These are phyloP conservation scores for Nidularia pulvinata DNA, from an alignment of 768 basidiomycete genomes.

Conservation along the genomic window DNA sequence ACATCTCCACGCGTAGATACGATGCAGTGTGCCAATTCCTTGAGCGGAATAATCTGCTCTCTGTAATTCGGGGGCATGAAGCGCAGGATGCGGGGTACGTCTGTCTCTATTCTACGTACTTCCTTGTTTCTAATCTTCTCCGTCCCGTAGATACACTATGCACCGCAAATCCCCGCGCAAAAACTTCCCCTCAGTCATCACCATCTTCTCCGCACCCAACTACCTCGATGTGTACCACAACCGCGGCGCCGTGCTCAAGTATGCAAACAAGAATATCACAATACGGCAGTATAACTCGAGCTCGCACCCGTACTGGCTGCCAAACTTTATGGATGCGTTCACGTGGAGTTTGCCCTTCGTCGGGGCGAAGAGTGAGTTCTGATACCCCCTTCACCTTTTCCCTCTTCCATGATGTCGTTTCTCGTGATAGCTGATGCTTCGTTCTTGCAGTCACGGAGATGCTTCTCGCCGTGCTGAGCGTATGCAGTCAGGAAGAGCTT, in stretches of 20 bases:
- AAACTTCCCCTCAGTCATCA: slow-evolving; percentile 96
- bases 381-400: slow-evolving; percentile 1
- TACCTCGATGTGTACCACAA: slow-evolving; percentile 98
- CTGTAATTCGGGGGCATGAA: slow-evolving; percentile 95
- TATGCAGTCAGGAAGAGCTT: slow-evolving; percentile 94
- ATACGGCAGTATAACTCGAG: slow-evolving; percentile 85
- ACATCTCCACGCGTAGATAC: slow-evolving; percentile 39
- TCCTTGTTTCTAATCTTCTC: slow-evolving; percentile 1
- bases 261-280: slow-evolving; percentile 95
- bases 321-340: slow-evolving; percentile 98
- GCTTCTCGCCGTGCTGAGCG: slow-evolving; percentile 92
- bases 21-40: slow-evolving; percentile 93
- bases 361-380: slow-evolving; percentile 85
- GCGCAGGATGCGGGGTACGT: slow-evolving; percentile 93
- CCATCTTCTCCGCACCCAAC: slow-evolving; percentile 97
- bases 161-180: slow-evolving; percentile 93
- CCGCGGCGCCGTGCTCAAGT: slow-evolving; percentile 95
- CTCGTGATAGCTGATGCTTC: slow-evolving; percentile 5
- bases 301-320: slow-evolving; percentile 93
- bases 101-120: not conserved
- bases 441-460: slow-evolving; percentile 84
- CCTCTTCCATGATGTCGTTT: not conserved
- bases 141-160: slow-evolving; percentile 77
- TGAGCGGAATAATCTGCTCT: slow-evolving; percentile 88
- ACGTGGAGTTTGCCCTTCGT: slow-evolving; percentile 99